Conservation (phyloP, 176 grass and related monocot genomes). For the Zoysia japonica region DNA sequence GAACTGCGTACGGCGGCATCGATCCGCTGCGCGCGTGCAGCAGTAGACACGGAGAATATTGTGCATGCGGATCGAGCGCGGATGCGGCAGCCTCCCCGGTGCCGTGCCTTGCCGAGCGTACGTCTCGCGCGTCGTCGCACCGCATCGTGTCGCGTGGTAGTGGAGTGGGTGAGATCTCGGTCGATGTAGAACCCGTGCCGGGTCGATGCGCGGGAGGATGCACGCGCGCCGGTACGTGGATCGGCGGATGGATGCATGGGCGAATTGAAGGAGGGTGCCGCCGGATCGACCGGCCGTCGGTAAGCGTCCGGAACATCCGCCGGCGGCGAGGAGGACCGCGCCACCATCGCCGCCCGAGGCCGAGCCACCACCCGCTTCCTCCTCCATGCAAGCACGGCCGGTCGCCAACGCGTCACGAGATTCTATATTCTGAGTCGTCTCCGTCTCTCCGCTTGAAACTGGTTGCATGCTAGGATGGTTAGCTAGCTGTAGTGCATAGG, state of each 20-base stretch:
- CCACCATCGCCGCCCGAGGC: no score
- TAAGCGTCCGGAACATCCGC: conserved; percentile 39
- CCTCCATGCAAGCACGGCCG: neutral
- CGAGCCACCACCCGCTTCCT: conserved; percentile 24
- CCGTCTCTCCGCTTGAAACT: neutral
- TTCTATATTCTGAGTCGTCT: neutral
- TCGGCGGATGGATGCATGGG: neutral
- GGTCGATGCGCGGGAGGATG: no score
- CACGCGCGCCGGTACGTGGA: neutral
- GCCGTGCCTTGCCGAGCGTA: neutral
- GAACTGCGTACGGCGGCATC: neutral
- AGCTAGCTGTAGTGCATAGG: no score
- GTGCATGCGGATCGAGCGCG: neutral
- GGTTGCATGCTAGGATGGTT: no score
- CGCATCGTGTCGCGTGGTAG: neutral
- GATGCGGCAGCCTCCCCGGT: neutral
- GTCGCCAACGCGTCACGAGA: neutral
- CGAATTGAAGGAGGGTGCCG: conserved; percentile 29
- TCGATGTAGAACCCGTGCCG: neutral
- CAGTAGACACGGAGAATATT: conserved; percentile 48
- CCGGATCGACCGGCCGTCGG: conserved; percentile 35
- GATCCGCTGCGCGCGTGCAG: neutral
- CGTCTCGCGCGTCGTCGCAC: neutral
- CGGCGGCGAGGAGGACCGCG: conserved; percentile 22
- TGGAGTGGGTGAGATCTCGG: neutral